These are phyloP conservation scores for Irpex sp. DNA, from an alignment of 1,284 basidiomycete species.

Conservation along the genomic window DNA sequence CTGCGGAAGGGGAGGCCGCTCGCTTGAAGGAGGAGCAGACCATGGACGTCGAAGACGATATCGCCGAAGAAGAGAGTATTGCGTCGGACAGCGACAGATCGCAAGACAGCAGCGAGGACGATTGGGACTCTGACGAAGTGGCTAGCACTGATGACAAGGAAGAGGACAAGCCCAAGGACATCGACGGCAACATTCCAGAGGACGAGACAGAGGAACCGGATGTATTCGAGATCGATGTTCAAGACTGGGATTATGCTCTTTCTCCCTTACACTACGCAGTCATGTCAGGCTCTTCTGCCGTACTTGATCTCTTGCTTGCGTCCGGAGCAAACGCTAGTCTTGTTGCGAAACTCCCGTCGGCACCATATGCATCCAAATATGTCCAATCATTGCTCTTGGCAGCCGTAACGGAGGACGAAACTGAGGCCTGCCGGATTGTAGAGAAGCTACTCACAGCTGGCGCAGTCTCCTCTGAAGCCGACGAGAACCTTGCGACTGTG, in stretches of 20 bases:
- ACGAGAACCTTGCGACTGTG: constrained; percentile 41
- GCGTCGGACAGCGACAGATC: constrained; percentile 23
- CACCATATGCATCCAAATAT: constrained; percentile 17
- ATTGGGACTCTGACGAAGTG: constrained; percentile 27
- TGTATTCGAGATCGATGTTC: constrained; percentile 46
- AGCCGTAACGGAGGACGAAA: constrained; percentile 42
- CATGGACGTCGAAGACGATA: constrained; percentile 28
- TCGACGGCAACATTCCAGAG: constrained; percentile 38
- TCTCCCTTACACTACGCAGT: constrained; percentile 52
- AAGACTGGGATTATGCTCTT: constrained; percentile 57
- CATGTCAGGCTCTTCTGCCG: constrained; percentile 38
- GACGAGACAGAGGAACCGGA: constrained; percentile 47
- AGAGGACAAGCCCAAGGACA: constrained; percentile 16
- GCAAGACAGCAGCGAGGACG: constrained; percentile 29
- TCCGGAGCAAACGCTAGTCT: constrained; percentile 38
- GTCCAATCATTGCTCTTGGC: constrained; percentile 48
- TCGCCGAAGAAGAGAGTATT: constrained; percentile 26
- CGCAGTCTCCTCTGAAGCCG: constrained; percentile 46
- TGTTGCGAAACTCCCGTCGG: constrained; percentile 20
- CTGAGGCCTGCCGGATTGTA: constrained; percentile 37
- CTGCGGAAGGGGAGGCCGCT: constrained; percentile 13
- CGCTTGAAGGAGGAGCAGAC: constrained; percentile 6
- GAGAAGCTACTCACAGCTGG: constrained; percentile 45
- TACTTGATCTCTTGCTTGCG: constrained; percentile 43
- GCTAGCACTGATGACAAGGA: constrained; percentile 14